phyloP scores from a whole-genome alignment of 495 filamentous ascomycete genomes.

The Lasiosphaeris hirsuta region DNA sequence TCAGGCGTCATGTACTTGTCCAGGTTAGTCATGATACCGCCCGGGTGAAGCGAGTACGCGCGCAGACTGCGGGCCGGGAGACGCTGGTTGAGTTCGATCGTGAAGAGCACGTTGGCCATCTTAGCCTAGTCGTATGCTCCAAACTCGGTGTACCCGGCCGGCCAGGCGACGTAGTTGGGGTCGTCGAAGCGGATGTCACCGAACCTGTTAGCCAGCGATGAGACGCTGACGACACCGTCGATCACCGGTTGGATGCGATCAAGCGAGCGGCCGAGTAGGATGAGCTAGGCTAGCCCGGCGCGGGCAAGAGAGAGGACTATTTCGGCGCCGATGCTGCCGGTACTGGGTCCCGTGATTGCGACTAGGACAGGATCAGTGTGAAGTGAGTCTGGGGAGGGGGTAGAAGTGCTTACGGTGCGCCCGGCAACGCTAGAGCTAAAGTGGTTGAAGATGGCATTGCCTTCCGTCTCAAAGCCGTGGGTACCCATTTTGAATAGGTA shows the following conservation, averaged over 20 bases:
- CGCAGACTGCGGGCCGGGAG: conserved; percentile 24
- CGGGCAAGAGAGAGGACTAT: too few relatives aligned
- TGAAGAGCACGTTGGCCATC: conserved; percentile 57
- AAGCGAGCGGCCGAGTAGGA: conserved; percentile 20
- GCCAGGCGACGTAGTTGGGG: conserved; percentile 40
- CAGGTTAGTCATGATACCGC: conserved; percentile 38
- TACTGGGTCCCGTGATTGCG: too few relatives aligned
- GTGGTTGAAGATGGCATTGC: too few relatives aligned
- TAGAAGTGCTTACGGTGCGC: too few relatives aligned
- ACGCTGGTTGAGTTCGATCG: conserved; percentile 46
- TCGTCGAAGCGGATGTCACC: conserved; percentile 48
- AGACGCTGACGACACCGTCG: conserved; percentile 39
- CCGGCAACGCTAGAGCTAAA: too few relatives aligned
- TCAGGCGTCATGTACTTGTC: conserved; percentile 21
- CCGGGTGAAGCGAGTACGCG: conserved; percentile 45
- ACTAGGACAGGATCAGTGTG: too few relatives aligned
- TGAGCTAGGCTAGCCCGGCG: not conserved
- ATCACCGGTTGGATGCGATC: conserved; percentile 38
- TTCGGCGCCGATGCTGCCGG: too few relatives aligned
- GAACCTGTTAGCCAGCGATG: conserved; percentile 39
- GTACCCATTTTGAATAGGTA: too few relatives aligned
- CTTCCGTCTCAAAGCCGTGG: too few relatives aligned
- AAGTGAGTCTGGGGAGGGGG: too few relatives aligned
- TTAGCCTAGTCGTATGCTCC: conserved; percentile 55
- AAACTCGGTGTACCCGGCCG: conserved; percentile 40